Evolutionary conservation across 2,329 filamentous ascomycete genomes (phyloP).

Genomic region (Apiospora malaysiana): DNA sequence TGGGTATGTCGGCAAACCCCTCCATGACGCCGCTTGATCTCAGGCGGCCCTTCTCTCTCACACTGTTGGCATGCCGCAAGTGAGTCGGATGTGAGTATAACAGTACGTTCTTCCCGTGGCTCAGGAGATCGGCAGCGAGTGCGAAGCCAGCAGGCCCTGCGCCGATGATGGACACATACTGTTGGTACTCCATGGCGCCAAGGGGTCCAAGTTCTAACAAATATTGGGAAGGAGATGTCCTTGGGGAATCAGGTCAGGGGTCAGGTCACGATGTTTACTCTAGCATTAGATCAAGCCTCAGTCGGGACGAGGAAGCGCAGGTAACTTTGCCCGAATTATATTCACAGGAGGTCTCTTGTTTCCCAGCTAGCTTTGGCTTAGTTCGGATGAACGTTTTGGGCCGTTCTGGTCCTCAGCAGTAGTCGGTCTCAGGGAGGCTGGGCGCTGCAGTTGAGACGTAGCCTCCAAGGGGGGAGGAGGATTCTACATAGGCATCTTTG

Average conservation of each 20-base stretch:
- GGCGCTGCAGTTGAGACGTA: neutral
- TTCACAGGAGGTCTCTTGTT: neutral
- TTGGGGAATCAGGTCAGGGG: neutral
- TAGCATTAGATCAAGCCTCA: neutral
- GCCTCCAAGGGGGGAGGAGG: too few species aligned
- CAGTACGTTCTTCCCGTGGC: slow-evolving; percentile 28
- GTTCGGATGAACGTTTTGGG: neutral
- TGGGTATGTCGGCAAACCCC: slow-evolving; percentile 21
- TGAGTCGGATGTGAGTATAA: slow-evolving; percentile 33
- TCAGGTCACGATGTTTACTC: neutral
- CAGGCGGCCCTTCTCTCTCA: slow-evolving; percentile 21
- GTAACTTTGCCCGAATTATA: neutral
- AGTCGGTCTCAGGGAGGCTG: neutral
- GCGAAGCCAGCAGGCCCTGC: slow-evolving; percentile 31
- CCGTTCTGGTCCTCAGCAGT: neutral
- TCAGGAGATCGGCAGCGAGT: slow-evolving; percentile 29
- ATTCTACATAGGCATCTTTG: neutral
- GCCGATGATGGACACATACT: slow-evolving; percentile 29
- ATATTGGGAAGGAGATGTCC: neutral
- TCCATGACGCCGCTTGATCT: slow-evolving; percentile 26
- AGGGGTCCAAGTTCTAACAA: neutral
- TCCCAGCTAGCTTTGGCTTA: neutral
- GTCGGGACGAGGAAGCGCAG: neutral
- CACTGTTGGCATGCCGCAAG: slow-evolving; percentile 26
- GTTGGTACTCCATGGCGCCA: slow-evolving; percentile 19